Base-by-base conservation (phyloP, 768 basidiomycete species). In the Calocybe cyanea region DNA sequence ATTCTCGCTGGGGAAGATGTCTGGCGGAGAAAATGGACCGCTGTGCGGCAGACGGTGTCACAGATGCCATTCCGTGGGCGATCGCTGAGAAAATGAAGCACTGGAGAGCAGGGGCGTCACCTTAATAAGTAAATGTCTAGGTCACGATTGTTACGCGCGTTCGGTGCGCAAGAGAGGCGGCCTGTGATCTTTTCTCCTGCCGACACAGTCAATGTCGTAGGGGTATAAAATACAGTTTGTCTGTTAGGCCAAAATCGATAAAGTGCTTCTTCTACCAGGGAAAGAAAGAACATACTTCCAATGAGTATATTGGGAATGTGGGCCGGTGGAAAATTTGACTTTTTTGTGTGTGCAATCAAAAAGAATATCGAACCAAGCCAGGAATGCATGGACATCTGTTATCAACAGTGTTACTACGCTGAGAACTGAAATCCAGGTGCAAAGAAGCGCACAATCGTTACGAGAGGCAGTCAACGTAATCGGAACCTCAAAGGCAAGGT, bases 181-280 rank as follows among this genome's bases (percentile, higher is more conserved):
- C 96, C 96, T 15, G 64, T 66, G 63, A 99, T 81, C 40, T 69
- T 66, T 62, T 97, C 83, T 44, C 83, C 86, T 54, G 82, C 70
- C 40, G 70, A 73, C 25, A 92, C 69, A 6, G 82, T 83, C 45
- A 89, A 60, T 20, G 89, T 87, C 14, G 78, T 71, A 25, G 85
- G 87, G 30, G 94, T 96, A 69, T 99, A 99, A 73, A 99, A 98
- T 17, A 99, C 96, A 46, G 94, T 97, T 79, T 97, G 91, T 65
- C 88, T 88, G 54, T 13, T 40, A 21, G 30, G 6, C n/a, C 20
- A 36, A 25, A 21, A n/a, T 41, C 13, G 17, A 37, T 25, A 48
- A 14, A 41, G 4, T 30, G 11, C 23, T 14, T 14, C 18, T 17
- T 31, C 14, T 8, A 10, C 20, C 2, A 41, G 32, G 21, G 23